Percentiles rank a stretch among this genome's conserved stretches.
phyloP scores from a whole-genome alignment of 805 yeast genomes.

The Candida maesae region DNA sequence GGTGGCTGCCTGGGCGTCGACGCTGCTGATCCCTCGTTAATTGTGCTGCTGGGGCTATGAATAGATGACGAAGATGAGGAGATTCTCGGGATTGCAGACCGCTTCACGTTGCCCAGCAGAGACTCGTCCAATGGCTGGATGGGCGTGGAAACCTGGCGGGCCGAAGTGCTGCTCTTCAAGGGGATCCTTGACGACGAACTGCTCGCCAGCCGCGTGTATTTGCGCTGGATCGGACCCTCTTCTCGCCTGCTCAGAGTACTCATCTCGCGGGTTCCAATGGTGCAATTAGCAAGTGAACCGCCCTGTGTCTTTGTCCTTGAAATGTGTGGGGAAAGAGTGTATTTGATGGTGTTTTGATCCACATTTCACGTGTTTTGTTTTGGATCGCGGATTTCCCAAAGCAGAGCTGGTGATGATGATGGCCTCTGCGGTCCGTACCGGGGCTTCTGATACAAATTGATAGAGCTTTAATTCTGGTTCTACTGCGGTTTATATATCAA shows the following conservation, averaged over 20 bases:
- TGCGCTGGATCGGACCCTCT: conserved; percentile 9
- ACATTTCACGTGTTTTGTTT: not conserved
- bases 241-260: conserved; percentile 4
- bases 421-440: no score
- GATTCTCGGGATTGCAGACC: conserved; percentile 23
- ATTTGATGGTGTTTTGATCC: not conserved
- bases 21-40: conserved; percentile 1
- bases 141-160: conserved; percentile 21
- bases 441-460: no score
- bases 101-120: conserved; percentile 11
- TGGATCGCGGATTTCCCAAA: not conserved
- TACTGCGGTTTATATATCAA: no score
- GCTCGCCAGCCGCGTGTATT: conserved; percentile 10
- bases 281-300: not conserved
- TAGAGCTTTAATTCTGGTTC: no score
- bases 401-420: no score
- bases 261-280: not conserved
- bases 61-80: conserved; percentile 24
- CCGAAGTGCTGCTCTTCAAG: no score
- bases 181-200: conserved; percentile 8
- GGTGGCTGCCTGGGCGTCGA: not conserved
- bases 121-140: conserved; percentile 19
- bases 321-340: not conserved
- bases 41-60: no score
- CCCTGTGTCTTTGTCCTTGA: not conserved